Conservation (phyloP, 2,329 filamentous ascomycete genomes). For the Botrytis medusae region DNA sequence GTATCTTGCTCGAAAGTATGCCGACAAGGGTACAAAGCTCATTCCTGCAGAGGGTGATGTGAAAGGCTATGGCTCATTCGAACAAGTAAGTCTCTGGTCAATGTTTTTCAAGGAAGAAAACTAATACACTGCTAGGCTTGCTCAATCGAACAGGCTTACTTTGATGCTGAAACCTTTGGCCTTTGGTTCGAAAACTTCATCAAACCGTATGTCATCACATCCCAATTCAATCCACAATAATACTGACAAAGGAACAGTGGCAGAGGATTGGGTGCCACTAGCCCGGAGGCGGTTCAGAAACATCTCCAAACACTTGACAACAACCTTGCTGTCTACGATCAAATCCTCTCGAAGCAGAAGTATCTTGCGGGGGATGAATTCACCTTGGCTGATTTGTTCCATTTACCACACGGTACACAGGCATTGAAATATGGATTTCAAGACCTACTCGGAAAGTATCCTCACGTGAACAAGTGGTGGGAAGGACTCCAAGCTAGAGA, state of each 20-base stretch:
- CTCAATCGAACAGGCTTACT: neutral
- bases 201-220: neutral
- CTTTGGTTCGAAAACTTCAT: conserved; percentile 7
- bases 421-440: conserved; percentile 19
- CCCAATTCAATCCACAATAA: neutral
- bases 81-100: conserved; percentile 10
- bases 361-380: conserved; percentile 32
- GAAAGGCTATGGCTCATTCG: conserved; percentile 32
- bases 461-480: conserved; percentile 19
- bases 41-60: conserved; percentile 33
- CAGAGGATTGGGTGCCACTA: neutral
- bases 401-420: conserved; percentile 26
- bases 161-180: neutral
- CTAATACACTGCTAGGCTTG: neutral
- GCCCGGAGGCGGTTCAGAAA: neutral
- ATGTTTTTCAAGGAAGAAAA: too few relatives aligned
- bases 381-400: conserved; percentile 29
- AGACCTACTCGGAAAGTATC: conserved; percentile 16
- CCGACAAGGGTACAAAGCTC: conserved; percentile 34
- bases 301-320: neutral
- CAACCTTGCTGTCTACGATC: conserved; percentile 28
- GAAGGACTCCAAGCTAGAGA: conserved; percentile 22
- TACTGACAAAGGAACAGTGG: neutral
- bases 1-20: conserved; percentile 38
- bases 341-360: conserved; percentile 29